Percentiles rank a stretch among this genome's conserved stretches.
phyloP scores from a whole-genome alignment of 208 protist species.

The Angomonas ambiguus region DNA sequence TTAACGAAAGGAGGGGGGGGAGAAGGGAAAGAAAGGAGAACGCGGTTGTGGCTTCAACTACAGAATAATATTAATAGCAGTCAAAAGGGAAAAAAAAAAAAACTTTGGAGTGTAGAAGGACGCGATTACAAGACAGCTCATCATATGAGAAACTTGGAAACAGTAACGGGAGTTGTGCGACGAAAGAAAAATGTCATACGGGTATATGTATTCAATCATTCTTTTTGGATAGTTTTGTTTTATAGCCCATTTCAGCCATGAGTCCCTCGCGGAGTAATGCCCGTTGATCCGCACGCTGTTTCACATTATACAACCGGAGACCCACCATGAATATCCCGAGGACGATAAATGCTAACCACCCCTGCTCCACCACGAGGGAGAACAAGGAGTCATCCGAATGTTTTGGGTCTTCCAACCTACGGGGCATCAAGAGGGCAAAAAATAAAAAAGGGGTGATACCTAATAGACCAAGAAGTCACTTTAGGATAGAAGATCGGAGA shows the following conservation, averaged over 20 bases:
- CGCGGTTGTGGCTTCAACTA: no score
- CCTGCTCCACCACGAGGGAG: slow-evolving; percentile 40
- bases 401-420: background rate
- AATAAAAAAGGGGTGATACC: background rate
- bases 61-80: no score
- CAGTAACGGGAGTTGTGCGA: no score
- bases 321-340: slow-evolving; percentile 70
- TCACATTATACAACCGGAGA: slow-evolving; percentile 74
- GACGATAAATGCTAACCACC: slow-evolving; percentile 72
- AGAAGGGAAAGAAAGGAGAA: background rate
- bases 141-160: no score
- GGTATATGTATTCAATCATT: slow-evolving; percentile 14
- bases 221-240: slow-evolving; percentile 20
- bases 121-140: no score
- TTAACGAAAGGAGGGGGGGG: background rate
- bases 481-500: no score
- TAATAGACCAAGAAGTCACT: no score
- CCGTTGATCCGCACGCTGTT: slow-evolving; percentile 53
- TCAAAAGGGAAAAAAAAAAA: background rate
- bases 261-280: slow-evolving; percentile 56
- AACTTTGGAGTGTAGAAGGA: background rate
- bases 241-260: slow-evolving; percentile 56
- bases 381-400: slow-evolving; percentile 33
- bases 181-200: no score
- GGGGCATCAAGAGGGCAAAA: background rate